These are phyloP conservation scores for Poteriospumella lacustris DNA, from an alignment of 108 stramenopile species.

Conservation along the genomic window DNA sequence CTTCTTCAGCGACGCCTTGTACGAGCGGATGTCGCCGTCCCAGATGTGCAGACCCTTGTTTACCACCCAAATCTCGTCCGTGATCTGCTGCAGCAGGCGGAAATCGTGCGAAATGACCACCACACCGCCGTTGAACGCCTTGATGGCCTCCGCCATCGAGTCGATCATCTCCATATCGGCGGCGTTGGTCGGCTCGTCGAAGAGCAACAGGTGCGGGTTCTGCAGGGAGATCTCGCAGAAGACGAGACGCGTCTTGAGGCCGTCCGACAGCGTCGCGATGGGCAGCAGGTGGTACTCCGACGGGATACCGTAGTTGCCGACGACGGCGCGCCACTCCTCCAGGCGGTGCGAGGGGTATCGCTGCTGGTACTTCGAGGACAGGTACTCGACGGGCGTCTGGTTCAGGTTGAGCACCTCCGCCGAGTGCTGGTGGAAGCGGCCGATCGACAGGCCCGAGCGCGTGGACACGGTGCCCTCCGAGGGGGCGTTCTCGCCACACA, in stretches of 20 bases:
- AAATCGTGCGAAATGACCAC: slow-evolving; percentile 35
- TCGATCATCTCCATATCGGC: slow-evolving; percentile 29
- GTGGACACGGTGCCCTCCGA: not conserved
- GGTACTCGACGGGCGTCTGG: slow-evolving; percentile 9
- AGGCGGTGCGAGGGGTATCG: slow-evolving; percentile 41
- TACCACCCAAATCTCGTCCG: slow-evolving; percentile 29
- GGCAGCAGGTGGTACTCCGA: slow-evolving; percentile 43
- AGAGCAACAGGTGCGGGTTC: slow-evolving; percentile 21
- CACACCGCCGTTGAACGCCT: slow-evolving; percentile 28
- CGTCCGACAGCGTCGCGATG: slow-evolving; percentile 26
- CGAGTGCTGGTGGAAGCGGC: slow-evolving; percentile 20
- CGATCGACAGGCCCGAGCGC: slow-evolving; percentile 20
- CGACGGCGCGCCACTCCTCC: slow-evolving; percentile 48
- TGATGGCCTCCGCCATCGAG: slow-evolving; percentile 29
- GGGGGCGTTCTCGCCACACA: slow-evolving; percentile 27
- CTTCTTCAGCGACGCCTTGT: slow-evolving; percentile 46
- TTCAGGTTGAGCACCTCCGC: slow-evolving; percentile 14
- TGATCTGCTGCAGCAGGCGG: not conserved
- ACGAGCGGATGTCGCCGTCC: slow-evolving; percentile 47
- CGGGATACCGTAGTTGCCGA: slow-evolving; percentile 50
- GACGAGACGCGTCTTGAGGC: slow-evolving; percentile 19
- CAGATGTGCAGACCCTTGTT: slow-evolving; percentile 25
- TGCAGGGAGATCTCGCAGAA: slow-evolving; percentile 26
- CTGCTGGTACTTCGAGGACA: slow-evolving; percentile 39
- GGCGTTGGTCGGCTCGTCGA: slow-evolving; percentile 30